Evolutionary conservation across 2,329 filamentous ascomycete genomes (phyloP), one percentile per base, ranked within the genome.

Genomic region (Trichoderma sp.): DNA sequence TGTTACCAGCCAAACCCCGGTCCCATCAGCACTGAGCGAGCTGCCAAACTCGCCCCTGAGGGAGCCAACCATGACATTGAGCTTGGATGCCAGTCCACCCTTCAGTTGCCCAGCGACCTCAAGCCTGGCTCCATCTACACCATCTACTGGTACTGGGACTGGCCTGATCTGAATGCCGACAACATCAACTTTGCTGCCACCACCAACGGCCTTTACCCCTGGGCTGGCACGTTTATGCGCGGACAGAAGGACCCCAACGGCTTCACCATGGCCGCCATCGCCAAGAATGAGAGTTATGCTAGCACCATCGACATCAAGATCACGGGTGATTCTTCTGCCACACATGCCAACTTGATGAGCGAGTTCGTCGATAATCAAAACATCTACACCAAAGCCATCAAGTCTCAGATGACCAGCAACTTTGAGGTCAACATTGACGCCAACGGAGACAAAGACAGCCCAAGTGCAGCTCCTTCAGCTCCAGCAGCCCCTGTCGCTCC

Each of bases 131-230:
- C 91, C 35, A 88, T 89, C 33, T 94, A 95, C 83, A 96, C 95
- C 3, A 85, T 98, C 69, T 97, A 98, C 87, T 98, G 96, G 96
- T 93, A 98, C 63, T 98, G 97, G 97, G 93, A 97, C 83, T 99
- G 95, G 94, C 92, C 93, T 3, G 92, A 90, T 16, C 86, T 91
- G 81, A 84, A 85, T 80, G 80, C 80, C 53, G 83, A 82, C 77
- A 83, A 81, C 78, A 84, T 83, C 76, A 84, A 89, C 78, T 79
- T 84, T 45, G 81, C 83, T 18, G 81, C 80, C 24, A 86, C 84
- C 64, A 81, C 81, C 76, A 78, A 84, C 77, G 85, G 87, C 33
- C 82, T 83, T 74, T 88, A 84, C 75, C 84, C 85, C 14, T 85
- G 84, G 84, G 83, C 83, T 3, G 84, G 84, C 21, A 84, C 83